Base-by-base conservation (phyloP, 495 filamentous ascomycete genomes). In the Aspergillus nanangensis region DNA sequence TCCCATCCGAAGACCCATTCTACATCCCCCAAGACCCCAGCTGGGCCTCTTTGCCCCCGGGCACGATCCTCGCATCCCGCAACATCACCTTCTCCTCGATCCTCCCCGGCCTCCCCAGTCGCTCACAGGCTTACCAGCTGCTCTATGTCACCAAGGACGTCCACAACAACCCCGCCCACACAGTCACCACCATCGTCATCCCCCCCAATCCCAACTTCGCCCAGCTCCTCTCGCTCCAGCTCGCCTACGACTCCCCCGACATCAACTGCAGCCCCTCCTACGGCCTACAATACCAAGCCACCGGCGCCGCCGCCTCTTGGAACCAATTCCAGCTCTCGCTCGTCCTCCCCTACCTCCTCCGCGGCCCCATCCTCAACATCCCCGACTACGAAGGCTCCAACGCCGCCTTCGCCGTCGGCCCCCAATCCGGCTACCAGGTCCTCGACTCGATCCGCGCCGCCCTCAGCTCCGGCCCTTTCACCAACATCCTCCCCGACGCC, bases 301-400 rank as follows among this genome's bases (percentile, higher is more conserved):
- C 35, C 1, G 32, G 29, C 18, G 14, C 29, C 14, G 18, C 41
- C 11, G 3, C 17, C 0, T 34, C 25, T 8, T 35, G 41, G 27
- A 35, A 44, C 15, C 25, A 23, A 31, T 20, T 22, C 14, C 15
- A 44, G 11, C 13, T 44, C n/a, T n/a, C n/a, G 29, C 22, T 32
- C 8, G 25, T 35, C 27, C n/a, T 33, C 18, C 2, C 13, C 2
- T 17, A 25, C 20, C 24, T 35, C 29, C 27, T 15, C 11, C 10
- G n/a, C 13, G 14, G 39, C 13, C 24, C 38, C 21, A 19, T 44
- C 13, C n/a, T 52, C 1, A 52, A 44, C 25, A 39, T 52, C 23
- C 71, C 74, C 3, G 74, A 77, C 43, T 76, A 65, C 55, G 71
- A 77, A 47, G 69, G 69, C 5, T 65, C 67, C 2, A 43, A 43